phyloP scores from a whole-genome alignment of 2,329 filamentous ascomycete genomes.

The Monosporascus sp. region DNA sequence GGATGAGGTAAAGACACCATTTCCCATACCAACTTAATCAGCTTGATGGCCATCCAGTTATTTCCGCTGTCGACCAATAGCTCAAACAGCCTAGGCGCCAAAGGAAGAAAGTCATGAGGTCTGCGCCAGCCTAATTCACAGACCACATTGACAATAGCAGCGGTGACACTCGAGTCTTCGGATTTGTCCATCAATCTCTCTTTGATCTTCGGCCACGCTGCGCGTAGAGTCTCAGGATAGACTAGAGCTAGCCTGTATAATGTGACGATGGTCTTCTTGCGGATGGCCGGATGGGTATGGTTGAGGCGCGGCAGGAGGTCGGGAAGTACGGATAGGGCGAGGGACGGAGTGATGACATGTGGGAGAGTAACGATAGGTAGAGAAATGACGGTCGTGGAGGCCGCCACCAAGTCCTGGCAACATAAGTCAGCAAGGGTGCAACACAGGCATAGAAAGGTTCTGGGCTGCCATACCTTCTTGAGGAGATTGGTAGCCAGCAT shows the following conservation, averaged over 20 bases:
- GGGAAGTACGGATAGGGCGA: slow-evolving; percentile 82
- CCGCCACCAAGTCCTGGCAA: slow-evolving; percentile 65
- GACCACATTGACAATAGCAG: slow-evolving; percentile 93
- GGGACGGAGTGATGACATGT: slow-evolving; percentile 86
- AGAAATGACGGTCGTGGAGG: slow-evolving; percentile 70
- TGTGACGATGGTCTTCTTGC: slow-evolving; percentile 95
- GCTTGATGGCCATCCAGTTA: slow-evolving; percentile 99
- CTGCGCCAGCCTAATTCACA: slow-evolving; percentile 93
- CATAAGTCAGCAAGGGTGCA: neutral
- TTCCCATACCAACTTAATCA: slow-evolving; percentile 79
- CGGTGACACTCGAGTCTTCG: slow-evolving; percentile 89
- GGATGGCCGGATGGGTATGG: slow-evolving; percentile 77
- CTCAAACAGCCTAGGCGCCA: slow-evolving; percentile 89
- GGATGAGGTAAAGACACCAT: slow-evolving; percentile 4
- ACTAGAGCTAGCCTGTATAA: slow-evolving; percentile 89
- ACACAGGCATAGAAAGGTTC: neutral
- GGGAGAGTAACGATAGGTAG: slow-evolving; percentile 87
- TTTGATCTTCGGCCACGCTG: slow-evolving; percentile 97
- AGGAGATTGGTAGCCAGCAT: slow-evolving; percentile 96
- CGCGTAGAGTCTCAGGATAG: slow-evolving; percentile 89
- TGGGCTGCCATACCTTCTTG: slow-evolving; percentile 64
- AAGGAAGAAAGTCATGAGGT: slow-evolving; percentile 86
- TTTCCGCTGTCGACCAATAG: slow-evolving; percentile 87
- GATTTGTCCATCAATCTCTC: slow-evolving; percentile 84
- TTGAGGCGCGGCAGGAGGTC: slow-evolving; percentile 82